A percentile compares a stretch with the other conserved stretches of the same genome.
These are phyloP conservation scores for Cynanchum wilfordii DNA, from an alignment of 257 asterid genomes.

Conservation along the genomic window DNA sequence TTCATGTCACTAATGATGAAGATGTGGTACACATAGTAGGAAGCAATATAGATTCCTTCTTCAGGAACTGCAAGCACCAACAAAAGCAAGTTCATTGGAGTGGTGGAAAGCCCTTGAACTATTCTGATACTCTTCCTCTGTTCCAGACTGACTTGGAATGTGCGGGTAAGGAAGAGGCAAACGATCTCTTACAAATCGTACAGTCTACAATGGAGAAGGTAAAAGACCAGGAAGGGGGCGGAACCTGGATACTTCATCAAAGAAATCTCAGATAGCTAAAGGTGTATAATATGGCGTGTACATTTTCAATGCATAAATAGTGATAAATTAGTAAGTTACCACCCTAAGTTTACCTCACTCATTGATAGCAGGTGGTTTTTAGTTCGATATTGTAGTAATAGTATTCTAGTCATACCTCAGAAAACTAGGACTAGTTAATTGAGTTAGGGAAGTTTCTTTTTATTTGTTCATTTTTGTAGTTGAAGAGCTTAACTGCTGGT, in stretches of 20 bases:
- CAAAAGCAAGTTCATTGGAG: slow-evolving; percentile 38
- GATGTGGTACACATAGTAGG: slow-evolving; percentile 81
- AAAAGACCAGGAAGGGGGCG: slow-evolving; percentile 60
- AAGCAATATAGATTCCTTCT: slow-evolving; percentile 52
- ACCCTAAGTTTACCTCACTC: background rate
- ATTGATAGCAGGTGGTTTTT: background rate
- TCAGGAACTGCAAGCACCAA: slow-evolving; percentile 39
- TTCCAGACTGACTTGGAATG: slow-evolving; percentile 59
- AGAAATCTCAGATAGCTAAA: slow-evolving; percentile 41
- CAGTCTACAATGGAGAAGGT: slow-evolving; percentile 55
- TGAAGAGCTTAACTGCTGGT: no score
- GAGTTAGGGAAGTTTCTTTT: no score
- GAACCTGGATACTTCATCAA: slow-evolving; percentile 54
- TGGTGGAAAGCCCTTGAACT: slow-evolving; percentile 41
- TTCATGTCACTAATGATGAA: slow-evolving; percentile 64
- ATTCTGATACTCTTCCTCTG: slow-evolving; percentile 52
- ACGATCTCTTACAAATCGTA: slow-evolving; percentile 49
- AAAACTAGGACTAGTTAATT: no score
- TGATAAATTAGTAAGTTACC: background rate
- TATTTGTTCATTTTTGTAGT: no score
- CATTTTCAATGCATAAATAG: background rate
- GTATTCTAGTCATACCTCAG: no score
- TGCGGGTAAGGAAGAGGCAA: slow-evolving; percentile 45
- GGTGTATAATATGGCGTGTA: background rate
- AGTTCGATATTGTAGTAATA: no score